Evolutionary conservation across 2,329 filamentous ascomycete genomes (phyloP), one percentile per base, ranked within the genome.

Genomic region (Verticillium dahliae): DNA sequence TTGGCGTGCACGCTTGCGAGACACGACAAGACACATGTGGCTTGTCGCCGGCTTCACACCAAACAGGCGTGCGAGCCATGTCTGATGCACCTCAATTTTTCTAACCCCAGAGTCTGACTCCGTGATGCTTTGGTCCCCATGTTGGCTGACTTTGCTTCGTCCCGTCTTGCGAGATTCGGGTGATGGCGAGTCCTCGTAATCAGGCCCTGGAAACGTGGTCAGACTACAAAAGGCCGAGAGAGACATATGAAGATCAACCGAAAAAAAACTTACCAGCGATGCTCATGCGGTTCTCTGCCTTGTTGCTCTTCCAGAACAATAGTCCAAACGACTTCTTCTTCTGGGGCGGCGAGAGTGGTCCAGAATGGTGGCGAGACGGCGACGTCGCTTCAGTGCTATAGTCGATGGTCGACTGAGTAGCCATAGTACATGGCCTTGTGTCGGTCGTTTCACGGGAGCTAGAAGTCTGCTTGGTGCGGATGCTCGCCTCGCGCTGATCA

Each of bases 61-160:
- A 78, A 98, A 91, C 56, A 98, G 85, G 15, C 91, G 90, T 35
- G 91, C 89, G 60, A 98, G 84, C 93, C 94, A 97, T 67, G 90
- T 96, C 70, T 92, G 88, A 71, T 87, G 88, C 35, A 86, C 83
- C 64, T 86, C 87, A 69, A 84, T 90, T 74, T 81, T 82, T 61
- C 82, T 81, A 64, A 65, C 69, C 72, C 74, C 73, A 62, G 72
- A 73, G 35, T 74, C 72, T 37, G 73, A 74, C 34, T 74, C 74
- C 22, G 72, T 69, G 63, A 75, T 71, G 50, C 66, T 70, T 58
- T 68, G 63, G 34, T 68, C 66, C 54, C 65, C 56, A 54, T 63
- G 64, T 45, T 64, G 62, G 37, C 60, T 62, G 63, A 66, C 34
- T 33, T 41, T 64, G 22, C 56, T 34, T n/a, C 62, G 67, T 55